These are phyloP conservation scores for Candida nanaspora DNA, from an alignment of 805 yeast species.

Conservation along the genomic window DNA sequence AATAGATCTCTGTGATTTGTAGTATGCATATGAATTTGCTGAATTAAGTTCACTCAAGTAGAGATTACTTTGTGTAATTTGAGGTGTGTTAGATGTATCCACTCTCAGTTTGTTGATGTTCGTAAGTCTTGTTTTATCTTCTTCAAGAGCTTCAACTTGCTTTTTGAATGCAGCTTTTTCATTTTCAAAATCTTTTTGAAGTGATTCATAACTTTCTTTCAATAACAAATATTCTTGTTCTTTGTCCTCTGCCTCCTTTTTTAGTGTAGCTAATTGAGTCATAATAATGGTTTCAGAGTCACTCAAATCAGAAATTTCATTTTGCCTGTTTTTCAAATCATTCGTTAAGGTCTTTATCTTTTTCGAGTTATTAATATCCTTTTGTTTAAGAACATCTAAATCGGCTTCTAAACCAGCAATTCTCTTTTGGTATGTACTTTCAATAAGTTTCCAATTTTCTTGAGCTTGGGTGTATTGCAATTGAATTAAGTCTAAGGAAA, in stretches of 20 bases:
- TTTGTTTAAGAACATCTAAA: conserved; percentile 28
- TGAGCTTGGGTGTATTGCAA: conserved; percentile 68
- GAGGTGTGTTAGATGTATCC: conserved; percentile 8
- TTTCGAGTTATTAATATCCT: conserved; percentile 21
- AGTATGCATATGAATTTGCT: conserved; percentile 13
- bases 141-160: conserved; percentile 18
- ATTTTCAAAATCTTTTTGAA: conserved; percentile 24
- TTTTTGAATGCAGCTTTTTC: conserved; percentile 19
- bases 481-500: conserved; percentile 40
- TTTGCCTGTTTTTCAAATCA: conserved; percentile 29
- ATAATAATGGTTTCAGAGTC: conserved; percentile 17
- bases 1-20: conserved; percentile 16
- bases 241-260: conserved; percentile 7
- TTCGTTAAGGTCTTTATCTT: conserved; percentile 23
- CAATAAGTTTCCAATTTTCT: conserved; percentile 79
- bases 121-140: conserved; percentile 17
- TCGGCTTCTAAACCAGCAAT: conserved; percentile 39
- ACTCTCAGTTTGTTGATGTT: conserved; percentile 8
- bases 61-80: conserved; percentile 7
- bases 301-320: conserved; percentile 18
- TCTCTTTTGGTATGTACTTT: conserved; percentile 49
- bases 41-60: conserved; percentile 26
- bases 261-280: conserved; percentile 10
- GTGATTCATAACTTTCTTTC: conserved; percentile 18
- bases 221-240: conserved; percentile 11